Conservation (phyloP, 352 stramenopile genomes). For the Globisporangium viniferum region DNA sequence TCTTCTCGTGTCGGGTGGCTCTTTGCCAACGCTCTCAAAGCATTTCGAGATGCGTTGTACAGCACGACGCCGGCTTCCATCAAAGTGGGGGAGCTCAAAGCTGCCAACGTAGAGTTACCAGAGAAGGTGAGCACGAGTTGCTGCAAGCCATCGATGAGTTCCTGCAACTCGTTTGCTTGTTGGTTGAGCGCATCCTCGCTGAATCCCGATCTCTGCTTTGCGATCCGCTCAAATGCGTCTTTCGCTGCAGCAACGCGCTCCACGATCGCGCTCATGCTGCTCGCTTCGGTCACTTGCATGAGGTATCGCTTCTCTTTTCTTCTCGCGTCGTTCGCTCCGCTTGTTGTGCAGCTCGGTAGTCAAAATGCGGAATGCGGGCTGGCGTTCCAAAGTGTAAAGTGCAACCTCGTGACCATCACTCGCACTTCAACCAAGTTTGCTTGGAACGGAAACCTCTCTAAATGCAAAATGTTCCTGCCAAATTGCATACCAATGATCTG, state of each 20-base stretch:
- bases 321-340: not conserved
- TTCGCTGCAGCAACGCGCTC: slow-evolving; percentile 21
- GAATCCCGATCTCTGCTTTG: not conserved
- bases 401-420: slow-evolving; percentile 19
- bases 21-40: slow-evolving; percentile 30
- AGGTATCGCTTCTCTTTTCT: not conserved
- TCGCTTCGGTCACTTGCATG: not conserved
- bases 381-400: slow-evolving; percentile 7
- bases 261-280: slow-evolving; percentile 12
- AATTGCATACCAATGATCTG: not conserved
- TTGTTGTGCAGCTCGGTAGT: not conserved
- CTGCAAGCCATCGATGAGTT: slow-evolving; percentile 28
- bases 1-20: not conserved
- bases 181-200: not conserved
- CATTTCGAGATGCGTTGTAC: slow-evolving; percentile 58
- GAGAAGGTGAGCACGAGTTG: slow-evolving; percentile 18
- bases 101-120: slow-evolving; percentile 26
- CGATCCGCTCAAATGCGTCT: slow-evolving; percentile 17
- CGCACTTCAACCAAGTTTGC: slow-evolving; percentile 16
- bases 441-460: not conserved
- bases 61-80: slow-evolving; percentile 65
- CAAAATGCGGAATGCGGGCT: slow-evolving; percentile 10
- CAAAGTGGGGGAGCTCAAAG: slow-evolving; percentile 25
- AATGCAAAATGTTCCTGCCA: not conserved
- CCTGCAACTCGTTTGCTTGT: slow-evolving; percentile 6